A percentile compares a stretch with the other conserved stretches of the same genome.
These are phyloP conservation scores for Hypericum androsaemum DNA, from an alignment of 345 rosid genomes.

Conservation along the genomic window DNA sequence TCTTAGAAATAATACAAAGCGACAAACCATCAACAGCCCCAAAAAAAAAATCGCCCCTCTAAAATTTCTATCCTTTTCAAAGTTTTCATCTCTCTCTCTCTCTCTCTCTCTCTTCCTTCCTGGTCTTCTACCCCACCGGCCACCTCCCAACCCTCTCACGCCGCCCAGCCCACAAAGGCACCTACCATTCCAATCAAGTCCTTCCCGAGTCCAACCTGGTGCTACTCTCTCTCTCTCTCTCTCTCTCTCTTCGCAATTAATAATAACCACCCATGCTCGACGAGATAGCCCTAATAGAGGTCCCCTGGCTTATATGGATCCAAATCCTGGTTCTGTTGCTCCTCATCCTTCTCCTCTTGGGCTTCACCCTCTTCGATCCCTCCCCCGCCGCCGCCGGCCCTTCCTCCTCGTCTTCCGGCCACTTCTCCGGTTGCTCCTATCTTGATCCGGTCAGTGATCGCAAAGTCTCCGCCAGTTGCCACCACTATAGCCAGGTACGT, in stretches of 20 bases:
- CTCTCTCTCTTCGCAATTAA: too few species aligned
- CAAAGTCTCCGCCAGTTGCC: not conserved
- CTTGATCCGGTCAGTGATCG: not conserved
- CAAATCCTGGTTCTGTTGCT: constrained; percentile 58
- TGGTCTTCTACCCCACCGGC: not conserved
- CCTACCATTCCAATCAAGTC: too few species aligned
- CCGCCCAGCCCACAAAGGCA: not conserved
- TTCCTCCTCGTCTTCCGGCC: constrained; percentile 17
- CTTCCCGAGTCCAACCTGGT: too few species aligned
- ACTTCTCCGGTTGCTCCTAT: constrained; percentile 1
- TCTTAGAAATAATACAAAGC: too few species aligned
- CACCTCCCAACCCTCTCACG: not conserved
- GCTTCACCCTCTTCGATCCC: constrained; percentile 26
- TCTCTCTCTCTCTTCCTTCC: not conserved
- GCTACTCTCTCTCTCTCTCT: too few species aligned
- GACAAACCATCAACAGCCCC: too few species aligned
- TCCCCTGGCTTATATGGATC: constrained; percentile 83
- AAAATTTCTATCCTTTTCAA: not conserved
- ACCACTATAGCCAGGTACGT: too few species aligned
- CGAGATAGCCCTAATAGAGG: constrained; percentile 19
- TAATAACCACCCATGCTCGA: too few species aligned
- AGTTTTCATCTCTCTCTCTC: not conserved
- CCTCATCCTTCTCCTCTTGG: constrained; percentile 49
- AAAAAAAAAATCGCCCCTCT: too few species aligned
- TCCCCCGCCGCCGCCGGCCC: constrained; percentile 17